A percentile compares a stretch with the other conserved stretches of the same genome.
These are phyloP conservation scores for Rhizopogon sp. DNA, from an alignment of 768 basidiomycete genomes.

Conservation along the genomic window DNA sequence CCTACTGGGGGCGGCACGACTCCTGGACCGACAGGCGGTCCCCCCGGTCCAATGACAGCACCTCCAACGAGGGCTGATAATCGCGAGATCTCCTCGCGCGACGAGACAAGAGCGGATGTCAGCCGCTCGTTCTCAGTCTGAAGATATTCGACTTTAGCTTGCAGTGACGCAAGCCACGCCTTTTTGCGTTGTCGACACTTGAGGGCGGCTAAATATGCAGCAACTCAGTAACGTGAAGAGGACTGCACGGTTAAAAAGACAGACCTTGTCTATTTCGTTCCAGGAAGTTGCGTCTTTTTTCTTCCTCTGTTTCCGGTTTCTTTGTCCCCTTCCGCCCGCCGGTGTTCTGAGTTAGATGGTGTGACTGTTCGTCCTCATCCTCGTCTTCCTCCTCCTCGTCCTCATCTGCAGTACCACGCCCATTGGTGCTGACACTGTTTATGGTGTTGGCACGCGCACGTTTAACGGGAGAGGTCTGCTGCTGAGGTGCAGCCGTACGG, in stretches of 20 bases:
- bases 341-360: conserved; percentile 15
- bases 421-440: conserved; percentile 23
- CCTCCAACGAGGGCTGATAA: conserved; percentile 69
- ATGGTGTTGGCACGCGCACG: conserved; percentile 34
- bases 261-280: conserved; percentile 96
- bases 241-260: background rate
- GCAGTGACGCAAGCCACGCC: conserved; percentile 90
- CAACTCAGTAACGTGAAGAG: conserved; percentile 1
- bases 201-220: conserved; percentile 66
- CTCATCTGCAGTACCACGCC: conserved; percentile 28
- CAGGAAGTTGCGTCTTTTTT: conserved; percentile 94
- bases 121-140: conserved; percentile 94
- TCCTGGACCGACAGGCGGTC: conserved; percentile 24
- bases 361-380: conserved; percentile 31
- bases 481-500: conserved; percentile 18
- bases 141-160: conserved; percentile 90
- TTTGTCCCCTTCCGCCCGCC: conserved; percentile 36
- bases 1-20: conserved; percentile 20
- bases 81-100: conserved; percentile 89
- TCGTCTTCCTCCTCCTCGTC: conserved; percentile 37
- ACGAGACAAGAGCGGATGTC: conserved; percentile 76
- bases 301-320: conserved; percentile 95
- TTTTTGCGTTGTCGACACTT: conserved; percentile 99
- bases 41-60: conserved; percentile 45
- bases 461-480: conserved; percentile 21